Evolutionary conservation across 768 basidiomycete genomes (phyloP), one percentile per base, ranked within the genome.

Genomic region (Guyanaporus albipodus): DNA sequence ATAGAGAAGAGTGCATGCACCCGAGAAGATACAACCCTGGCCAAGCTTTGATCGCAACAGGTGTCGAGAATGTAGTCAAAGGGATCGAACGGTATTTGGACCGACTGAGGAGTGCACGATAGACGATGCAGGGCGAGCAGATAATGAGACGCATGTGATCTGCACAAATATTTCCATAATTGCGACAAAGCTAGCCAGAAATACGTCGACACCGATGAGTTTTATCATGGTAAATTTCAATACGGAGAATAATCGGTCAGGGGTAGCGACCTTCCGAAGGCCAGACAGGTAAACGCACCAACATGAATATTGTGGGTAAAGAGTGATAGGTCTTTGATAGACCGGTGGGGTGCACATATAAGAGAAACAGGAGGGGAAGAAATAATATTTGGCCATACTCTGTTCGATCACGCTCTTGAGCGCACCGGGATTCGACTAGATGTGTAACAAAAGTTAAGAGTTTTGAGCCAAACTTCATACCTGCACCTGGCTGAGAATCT

Each of bases 241-340:
- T 3, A 3, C n/a, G 3, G 17, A 36, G 24, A 22, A 36, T 6
- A 44, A 35, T 18, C 10, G 3, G 32, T 56, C 35, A 56, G 27
- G 15, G 14, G 4, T 3, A 6, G 3, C 1, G 8, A 36, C 11
- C 27, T 18, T 39, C 35, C 14, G 19, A 4, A 39, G 15, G 17
- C 11, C 32, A 8, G 12, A 19, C n/a, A 3, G 8, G 8, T 7
- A 21, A 31, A 60, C 53, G 31, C 38, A 62, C 59, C 50, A 37
- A 6, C 10, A 12, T 27, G 27, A 12, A 18, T 32, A 26, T 26
- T 4, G 18, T 26, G 6, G 6, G 1, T 1, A 27, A 40, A 21
- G 18, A 26, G 18, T 7, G 12, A 26, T 7, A 18, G 7, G n/a
- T 36, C 28, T 36, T 3, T 18, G n/a, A n/a, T n/a, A n/a, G n/a